Percentiles rank a stretch among this genome's conserved stretches.
These are phyloP conservation scores for Aquilaria malaccensis DNA, from an alignment of 345 rosid species.

Conservation along the genomic window DNA sequence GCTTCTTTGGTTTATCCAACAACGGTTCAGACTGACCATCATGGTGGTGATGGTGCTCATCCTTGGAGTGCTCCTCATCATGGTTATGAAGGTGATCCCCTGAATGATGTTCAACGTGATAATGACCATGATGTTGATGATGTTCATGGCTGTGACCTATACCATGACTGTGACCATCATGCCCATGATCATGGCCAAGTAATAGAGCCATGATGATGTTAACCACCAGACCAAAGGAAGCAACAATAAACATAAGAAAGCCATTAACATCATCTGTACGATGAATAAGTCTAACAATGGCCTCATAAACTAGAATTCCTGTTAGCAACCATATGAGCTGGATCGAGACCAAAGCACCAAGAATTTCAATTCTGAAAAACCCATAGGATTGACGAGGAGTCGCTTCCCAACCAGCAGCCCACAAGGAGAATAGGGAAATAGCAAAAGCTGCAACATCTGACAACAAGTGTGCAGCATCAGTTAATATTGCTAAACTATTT, in stretches of 20 bases:
- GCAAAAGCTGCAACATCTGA: constrained; percentile 38
- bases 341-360: constrained; percentile 42
- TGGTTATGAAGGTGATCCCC: constrained; percentile 7
- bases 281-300: constrained; percentile 31
- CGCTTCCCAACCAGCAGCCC: constrained; percentile 53
- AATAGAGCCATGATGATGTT: constrained; percentile 39
- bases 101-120: constrained; percentile 5
- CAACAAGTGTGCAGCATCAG: constrained; percentile 40
- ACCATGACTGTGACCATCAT: constrained; percentile 8
- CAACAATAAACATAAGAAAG: constrained; percentile 41
- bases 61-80: constrained; percentile 10
- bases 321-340: constrained; percentile 49
- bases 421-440: constrained; percentile 38
- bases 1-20: constrained; percentile 10
- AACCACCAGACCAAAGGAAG: constrained; percentile 38
- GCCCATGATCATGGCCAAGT: constrained; percentile 44
- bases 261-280: constrained; percentile 36
- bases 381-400: constrained; percentile 45
- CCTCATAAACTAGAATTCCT: constrained; percentile 49
- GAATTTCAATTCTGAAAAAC: constrained; percentile 40
- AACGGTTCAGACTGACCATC: constrained; percentile 5
- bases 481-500: constrained; percentile 43
- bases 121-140: constrained; percentile 2
- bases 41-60: background rate
- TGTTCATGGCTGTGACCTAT: constrained; percentile 8